These are phyloP conservation scores for Penicillium brasilianum DNA, from an alignment of 2,329 filamentous ascomycete species.

Conservation along the genomic window DNA sequence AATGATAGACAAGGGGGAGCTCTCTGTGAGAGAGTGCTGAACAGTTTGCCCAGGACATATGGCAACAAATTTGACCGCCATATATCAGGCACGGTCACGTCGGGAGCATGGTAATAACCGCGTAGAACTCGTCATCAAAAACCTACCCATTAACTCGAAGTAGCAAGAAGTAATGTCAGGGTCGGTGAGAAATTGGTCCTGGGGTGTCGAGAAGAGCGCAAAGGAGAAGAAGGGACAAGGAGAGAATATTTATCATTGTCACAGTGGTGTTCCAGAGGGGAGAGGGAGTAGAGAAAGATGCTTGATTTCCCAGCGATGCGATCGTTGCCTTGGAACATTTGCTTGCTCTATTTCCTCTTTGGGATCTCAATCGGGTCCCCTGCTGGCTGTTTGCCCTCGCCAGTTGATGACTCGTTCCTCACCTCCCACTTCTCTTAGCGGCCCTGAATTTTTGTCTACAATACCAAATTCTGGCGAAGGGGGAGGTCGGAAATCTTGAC, in stretches of 20 bases:
- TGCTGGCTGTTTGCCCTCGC: neutral
- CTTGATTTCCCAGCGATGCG: neutral
- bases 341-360: neutral
- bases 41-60: too few species aligned
- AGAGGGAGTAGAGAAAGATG: too few species aligned
- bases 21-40: neutral
- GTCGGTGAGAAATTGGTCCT: neutral
- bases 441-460: neutral
- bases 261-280: neutral
- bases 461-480: neutral
- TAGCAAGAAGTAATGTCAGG: neutral
- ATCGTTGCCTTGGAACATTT: neutral
- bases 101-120: neutral
- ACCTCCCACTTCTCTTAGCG: neutral
- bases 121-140: neutral
- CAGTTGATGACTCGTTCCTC: neutral
- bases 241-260: neutral
- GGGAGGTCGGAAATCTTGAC: neutral
- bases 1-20: neutral
- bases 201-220: neutral
- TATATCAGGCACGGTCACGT: neutral
- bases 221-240: neutral
- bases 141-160: neutral
- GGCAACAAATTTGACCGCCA: neutral
- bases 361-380: neutral